These are phyloP conservation scores for Claviceps sp. DNA, from an alignment of 2,329 filamentous ascomycete species.

Conservation along the genomic window DNA sequence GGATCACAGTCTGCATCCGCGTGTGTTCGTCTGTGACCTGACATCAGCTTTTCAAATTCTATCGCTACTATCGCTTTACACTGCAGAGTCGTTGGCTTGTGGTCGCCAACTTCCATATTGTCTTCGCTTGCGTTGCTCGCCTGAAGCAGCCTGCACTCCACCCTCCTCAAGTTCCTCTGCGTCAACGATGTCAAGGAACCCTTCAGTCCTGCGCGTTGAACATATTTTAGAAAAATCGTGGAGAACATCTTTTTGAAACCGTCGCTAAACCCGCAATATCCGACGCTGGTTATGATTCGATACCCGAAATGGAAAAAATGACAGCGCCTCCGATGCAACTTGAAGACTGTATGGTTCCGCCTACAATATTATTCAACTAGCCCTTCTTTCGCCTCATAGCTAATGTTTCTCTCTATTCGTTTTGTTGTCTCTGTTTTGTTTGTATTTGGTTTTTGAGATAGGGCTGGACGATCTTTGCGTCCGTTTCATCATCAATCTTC, in stretches of 20 bases:
- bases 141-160: background rate
- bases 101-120: background rate
- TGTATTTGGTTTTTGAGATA: constrained; percentile 20
- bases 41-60: background rate
- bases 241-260: constrained; percentile 9
- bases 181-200: constrained; percentile 20
- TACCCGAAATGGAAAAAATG: constrained; percentile 42
- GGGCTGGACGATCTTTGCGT: constrained; percentile 97
- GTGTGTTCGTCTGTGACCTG: background rate
- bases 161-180: background rate
- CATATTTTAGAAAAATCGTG: constrained; percentile 19
- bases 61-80: background rate
- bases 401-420: constrained; percentile 7
- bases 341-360: constrained; percentile 60
- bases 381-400: constrained; percentile 6
- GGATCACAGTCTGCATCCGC: background rate
- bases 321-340: constrained; percentile 67
- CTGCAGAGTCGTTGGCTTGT: background rate
- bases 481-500: constrained; percentile 95
- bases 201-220: constrained; percentile 16
- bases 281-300: constrained; percentile 7
- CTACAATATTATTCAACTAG: background rate
- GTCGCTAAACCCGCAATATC: background rate
- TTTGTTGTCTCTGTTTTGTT: background rate
- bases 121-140: background rate